These are phyloP conservation scores for Phoma herbarum DNA, from an alignment of 2,329 filamentous ascomycete species.

Conservation along the genomic window DNA sequence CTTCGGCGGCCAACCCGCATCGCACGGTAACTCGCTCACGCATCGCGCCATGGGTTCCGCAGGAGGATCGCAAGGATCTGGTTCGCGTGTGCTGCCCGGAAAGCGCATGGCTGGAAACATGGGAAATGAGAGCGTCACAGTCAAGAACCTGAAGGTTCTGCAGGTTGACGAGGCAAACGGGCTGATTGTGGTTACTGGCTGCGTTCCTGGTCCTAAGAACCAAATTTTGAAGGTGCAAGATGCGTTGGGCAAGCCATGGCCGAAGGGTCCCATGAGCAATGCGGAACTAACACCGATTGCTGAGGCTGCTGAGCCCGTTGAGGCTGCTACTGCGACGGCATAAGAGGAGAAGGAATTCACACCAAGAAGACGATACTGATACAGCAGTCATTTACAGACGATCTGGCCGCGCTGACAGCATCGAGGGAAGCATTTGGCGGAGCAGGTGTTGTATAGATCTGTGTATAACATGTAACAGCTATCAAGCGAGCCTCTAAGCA, in stretches of 20 bases:
- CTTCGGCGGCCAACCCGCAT: constrained; percentile 86
- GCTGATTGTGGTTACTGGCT: constrained; percentile 84
- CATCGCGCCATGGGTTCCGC: constrained; percentile 92
- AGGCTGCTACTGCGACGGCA: constrained; percentile 21
- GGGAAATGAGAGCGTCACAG: constrained; percentile 87
- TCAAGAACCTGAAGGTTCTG: constrained; percentile 90
- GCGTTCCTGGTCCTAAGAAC: constrained; percentile 87
- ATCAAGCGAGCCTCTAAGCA: background rate
- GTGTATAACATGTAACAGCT: constrained; percentile 22
- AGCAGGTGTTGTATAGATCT: constrained; percentile 14
- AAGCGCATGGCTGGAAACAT: constrained; percentile 99
- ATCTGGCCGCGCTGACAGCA: background rate
- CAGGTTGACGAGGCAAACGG: constrained; percentile 88
- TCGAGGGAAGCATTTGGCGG: constrained; percentile 6
- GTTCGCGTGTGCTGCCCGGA: constrained; percentile 89
- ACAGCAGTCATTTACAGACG: background rate
- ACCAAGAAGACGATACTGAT: constrained; percentile 5
- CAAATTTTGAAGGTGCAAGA: constrained; percentile 87
- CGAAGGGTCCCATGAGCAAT: constrained; percentile 56
- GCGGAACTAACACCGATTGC: constrained; percentile 30
- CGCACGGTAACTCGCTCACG: constrained; percentile 93
- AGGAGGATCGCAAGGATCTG: constrained; percentile 88
- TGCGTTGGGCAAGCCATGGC: constrained; percentile 86
- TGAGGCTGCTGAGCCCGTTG: constrained; percentile 21
- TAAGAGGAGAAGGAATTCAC: background rate